Evolutionary conservation across 805 yeast genomes (phyloP).

Genomic region (Kodamaea leandrae): DNA sequence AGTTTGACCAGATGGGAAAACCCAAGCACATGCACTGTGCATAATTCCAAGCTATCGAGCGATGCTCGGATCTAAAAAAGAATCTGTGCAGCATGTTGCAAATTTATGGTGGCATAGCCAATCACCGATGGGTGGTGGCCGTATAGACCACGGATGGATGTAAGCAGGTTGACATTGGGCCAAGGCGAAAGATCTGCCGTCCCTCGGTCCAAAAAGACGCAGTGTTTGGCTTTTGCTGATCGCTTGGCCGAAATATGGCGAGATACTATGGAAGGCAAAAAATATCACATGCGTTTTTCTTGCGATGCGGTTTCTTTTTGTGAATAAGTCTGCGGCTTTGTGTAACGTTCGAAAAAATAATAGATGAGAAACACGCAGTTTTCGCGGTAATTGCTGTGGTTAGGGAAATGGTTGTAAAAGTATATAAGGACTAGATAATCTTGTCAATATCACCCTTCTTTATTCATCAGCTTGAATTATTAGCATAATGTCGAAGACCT

Average conservation of each 20-base stretch:
- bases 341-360: neutral
- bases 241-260: too few relatives aligned
- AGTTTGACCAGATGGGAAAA: neutral
- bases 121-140: neutral
- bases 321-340: neutral
- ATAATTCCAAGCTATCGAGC: neutral
- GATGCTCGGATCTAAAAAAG: conserved; percentile 1
- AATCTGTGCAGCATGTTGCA: conserved; percentile 1
- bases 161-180: too few relatives aligned
- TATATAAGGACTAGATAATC: conserved; percentile 11
- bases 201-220: too few relatives aligned
- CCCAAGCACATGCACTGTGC: conserved; percentile 5
- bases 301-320: neutral
- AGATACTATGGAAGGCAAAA: neutral
- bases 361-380: neutral
- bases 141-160: too few relatives aligned
- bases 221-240: too few relatives aligned
- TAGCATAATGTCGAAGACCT: conserved; percentile 18
- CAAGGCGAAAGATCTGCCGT: too few relatives aligned
- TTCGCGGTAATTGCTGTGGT: neutral
- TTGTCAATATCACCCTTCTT: neutral
- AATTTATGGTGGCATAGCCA: neutral
- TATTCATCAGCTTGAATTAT: neutral
- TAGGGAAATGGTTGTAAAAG: conserved; percentile 2
- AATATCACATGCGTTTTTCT: neutral